Evolutionary conservation across 306 rosid species (phyloP), one percentile per base, ranked within the genome.

Genomic region (Medicago arabica): DNA sequence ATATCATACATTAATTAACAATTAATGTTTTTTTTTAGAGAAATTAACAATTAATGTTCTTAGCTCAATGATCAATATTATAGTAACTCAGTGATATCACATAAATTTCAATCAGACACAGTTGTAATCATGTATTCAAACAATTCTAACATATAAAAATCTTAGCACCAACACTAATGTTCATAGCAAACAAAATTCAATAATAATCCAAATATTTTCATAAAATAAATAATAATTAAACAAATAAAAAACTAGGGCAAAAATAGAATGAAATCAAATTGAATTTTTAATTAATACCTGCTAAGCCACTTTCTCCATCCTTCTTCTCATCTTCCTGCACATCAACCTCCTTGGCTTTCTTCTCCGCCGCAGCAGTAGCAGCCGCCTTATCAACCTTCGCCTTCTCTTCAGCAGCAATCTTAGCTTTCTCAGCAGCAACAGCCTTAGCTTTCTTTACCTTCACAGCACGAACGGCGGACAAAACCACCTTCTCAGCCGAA

Each of bases 401-500:
- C 17, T 8, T 65, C 66, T 55, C 78, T 63, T 76, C 80, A 1
- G 9, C 17, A 17, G 9, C 51, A 0, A 17, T 11, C 70, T 65
- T 40, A 12, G 64, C 81, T 88, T 51, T 86, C 17, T 23, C 64
- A 6, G 64, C 16, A 13, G 9, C 64, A 58, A 58, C 64, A 0
- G 23, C 9, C 39, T 58, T 58, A 43, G 38, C 75, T 61, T 75
- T 54, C 38, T 71, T 69, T 2, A 2, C 71, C 76, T 40, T 62
- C 71, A 3, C 71, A 19, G 36, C 82, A 40, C 83, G 92, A 23
- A 82, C 75, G 0, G 65, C 70, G 21, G 87, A 49, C 38, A 53
- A 31, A 40, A 93, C 47, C 67, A 80, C 83, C 59, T 74, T 85
- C 80, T 85, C 93, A 25, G 87, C 89, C 3, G 84, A 25, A 3